phyloP scores from a whole-genome alignment of 2,329 filamentous ascomycete genomes.

The Penicillium sp. region DNA sequence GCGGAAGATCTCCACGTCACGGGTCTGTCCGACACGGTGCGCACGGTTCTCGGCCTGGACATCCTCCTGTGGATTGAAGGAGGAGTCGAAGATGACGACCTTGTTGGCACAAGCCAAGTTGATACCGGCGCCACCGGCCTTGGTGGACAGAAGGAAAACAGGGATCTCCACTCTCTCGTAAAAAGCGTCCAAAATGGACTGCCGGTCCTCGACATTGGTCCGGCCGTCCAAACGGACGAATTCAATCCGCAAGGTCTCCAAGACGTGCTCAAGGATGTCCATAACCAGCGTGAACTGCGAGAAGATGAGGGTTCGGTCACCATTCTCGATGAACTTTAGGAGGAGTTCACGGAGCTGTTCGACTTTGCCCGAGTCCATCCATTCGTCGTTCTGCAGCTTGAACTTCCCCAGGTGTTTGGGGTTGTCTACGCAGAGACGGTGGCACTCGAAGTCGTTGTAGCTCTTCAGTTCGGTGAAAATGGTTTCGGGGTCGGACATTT shows the following conservation, averaged over 20 bases:
- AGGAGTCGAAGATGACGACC: conserved; percentile 94
- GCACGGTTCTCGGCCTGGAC: conserved; percentile 98
- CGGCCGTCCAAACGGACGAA: conserved; percentile 86
- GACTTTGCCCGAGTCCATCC: conserved; percentile 83
- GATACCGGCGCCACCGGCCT: conserved; percentile 93
- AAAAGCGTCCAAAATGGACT: conserved; percentile 86
- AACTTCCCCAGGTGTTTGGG: conserved; percentile 56
- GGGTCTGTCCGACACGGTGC: conserved; percentile 87
- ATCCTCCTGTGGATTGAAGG: conserved; percentile 98
- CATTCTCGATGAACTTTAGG: conserved; percentile 70
- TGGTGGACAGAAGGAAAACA: conserved; percentile 90
- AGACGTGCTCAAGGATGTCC: conserved; percentile 81
- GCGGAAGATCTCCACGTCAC: conserved; percentile 86
- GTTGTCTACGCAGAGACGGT: conserved; percentile 58
- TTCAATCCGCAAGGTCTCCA: conserved; percentile 69
- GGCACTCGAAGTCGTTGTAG: conserved; percentile 64
- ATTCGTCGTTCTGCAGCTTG: conserved; percentile 60
- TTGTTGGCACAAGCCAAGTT: conserved; percentile 96
- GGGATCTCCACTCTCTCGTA: conserved; percentile 73
- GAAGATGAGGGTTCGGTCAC: conserved; percentile 87
- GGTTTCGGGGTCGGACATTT: conserved; percentile 50
- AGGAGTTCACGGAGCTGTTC: conserved; percentile 75
- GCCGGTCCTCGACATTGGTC: conserved; percentile 79
- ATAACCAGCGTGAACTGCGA: conserved; percentile 91
- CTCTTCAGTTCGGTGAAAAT: conserved; percentile 56